Conservation (phyloP, 345 rosid genomes). For the Stellera chamaejasme region DNA sequence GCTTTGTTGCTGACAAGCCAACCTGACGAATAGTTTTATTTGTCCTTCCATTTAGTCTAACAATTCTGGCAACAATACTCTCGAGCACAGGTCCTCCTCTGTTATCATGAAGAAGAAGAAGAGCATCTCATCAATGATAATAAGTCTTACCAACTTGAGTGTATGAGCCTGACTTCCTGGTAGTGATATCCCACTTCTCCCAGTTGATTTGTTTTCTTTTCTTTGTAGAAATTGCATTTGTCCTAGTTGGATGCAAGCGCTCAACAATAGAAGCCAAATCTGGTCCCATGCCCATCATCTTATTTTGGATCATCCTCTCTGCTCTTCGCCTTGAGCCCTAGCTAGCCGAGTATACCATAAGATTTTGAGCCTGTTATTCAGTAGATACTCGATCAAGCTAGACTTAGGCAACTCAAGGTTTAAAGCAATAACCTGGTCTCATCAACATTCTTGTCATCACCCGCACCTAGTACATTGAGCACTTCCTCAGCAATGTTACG, state of each 20-base stretch:
- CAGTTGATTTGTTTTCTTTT: constrained; percentile 89
- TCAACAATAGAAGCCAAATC: constrained; percentile 71
- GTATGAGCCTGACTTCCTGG: constrained; percentile 98
- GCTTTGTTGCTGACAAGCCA: constrained; percentile 88
- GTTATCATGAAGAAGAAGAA: constrained; percentile 93
- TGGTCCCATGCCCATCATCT: constrained; percentile 63
- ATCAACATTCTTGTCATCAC: constrained; percentile 84
- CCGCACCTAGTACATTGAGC: constrained; percentile 73
- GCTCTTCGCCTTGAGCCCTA: constrained; percentile 85
- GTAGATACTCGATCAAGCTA: constrained; percentile 61
- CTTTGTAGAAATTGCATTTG: constrained; percentile 87
- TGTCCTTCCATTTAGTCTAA: constrained; percentile 86
- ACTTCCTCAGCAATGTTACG: constrained; percentile 92
- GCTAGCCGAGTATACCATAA: constrained; percentile 95
- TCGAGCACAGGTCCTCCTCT: constrained; percentile 99
- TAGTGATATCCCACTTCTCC: constrained; percentile 96
- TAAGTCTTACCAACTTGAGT: constrained; percentile 84
- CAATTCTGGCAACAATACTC: constrained; percentile 96
- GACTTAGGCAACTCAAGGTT: constrained; percentile 59
- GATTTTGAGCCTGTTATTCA: constrained; percentile 65
- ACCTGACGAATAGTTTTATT: constrained; percentile 89
- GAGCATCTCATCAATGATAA: constrained; percentile 93
- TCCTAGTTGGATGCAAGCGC: constrained; percentile 91
- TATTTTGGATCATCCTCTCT: constrained; percentile 73
- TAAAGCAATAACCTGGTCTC: constrained; percentile 47